Conservation (phyloP, 176 grass and related monocot species). For the Avena atlantica region DNA sequence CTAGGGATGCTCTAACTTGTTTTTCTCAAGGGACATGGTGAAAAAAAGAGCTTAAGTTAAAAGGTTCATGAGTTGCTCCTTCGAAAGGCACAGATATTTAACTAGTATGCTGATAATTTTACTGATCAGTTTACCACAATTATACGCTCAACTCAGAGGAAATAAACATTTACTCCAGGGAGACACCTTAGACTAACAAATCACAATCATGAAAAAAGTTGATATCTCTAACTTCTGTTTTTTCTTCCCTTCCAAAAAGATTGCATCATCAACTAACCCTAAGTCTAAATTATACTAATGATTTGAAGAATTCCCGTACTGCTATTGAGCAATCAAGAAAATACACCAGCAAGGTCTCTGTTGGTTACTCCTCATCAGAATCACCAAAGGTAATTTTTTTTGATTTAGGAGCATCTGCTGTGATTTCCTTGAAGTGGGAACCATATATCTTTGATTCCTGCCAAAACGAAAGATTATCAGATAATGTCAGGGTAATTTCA, state of each 20-base stretch:
- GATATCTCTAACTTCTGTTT: background rate
- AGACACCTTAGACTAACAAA: background rate
- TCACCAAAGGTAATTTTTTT: conserved; percentile 92
- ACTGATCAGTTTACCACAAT: no score
- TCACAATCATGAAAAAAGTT: background rate
- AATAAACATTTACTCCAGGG: no score
- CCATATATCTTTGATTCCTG: conserved; percentile 97
- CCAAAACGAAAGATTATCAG: background rate
- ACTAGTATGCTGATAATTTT: no score
- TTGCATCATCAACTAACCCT: conserved; percentile 33
- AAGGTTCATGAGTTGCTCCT: no score
- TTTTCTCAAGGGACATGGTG: no score
- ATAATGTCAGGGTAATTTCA: conserved; percentile 23
- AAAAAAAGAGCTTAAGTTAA: no score
- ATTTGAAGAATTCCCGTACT: background rate
- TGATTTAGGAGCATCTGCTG: conserved; percentile 85
- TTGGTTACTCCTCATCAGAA: conserved; percentile 73
- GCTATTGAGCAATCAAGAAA: background rate
- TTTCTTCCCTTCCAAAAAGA: background rate
- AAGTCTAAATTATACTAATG: background rate
- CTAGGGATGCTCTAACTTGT: no score
- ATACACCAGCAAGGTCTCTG: background rate
- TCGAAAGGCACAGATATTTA: no score
- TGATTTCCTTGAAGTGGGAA: conserved; percentile 90
- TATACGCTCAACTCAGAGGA: no score